Evolutionary conservation across 495 filamentous ascomycete genomes (phyloP).

Genomic region (Penicillium lividum): DNA sequence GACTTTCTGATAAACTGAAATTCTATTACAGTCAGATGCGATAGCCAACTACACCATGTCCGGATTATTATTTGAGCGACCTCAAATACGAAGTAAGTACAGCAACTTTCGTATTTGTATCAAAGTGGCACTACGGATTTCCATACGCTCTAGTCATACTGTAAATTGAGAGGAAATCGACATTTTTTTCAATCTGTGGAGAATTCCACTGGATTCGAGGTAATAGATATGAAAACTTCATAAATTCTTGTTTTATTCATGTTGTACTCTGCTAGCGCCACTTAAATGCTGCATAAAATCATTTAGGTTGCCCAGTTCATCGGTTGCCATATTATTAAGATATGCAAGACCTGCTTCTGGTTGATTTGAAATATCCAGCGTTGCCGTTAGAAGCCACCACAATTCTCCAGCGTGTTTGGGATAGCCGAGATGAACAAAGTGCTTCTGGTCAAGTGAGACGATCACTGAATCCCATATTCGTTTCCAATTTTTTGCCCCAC

Average conservation of each 20-base stretch:
- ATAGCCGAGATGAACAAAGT: constrained; percentile 34
- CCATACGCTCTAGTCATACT: too few relatives aligned
- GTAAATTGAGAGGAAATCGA: too few relatives aligned
- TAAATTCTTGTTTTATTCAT: constrained; percentile 4
- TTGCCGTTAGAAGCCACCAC: constrained; percentile 39
- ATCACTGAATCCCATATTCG: constrained; percentile 34
- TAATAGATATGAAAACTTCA: neutral
- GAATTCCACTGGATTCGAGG: too few relatives aligned
- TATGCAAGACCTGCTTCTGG: constrained; percentile 26
- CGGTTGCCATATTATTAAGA: constrained; percentile 37
- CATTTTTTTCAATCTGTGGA: too few relatives aligned
- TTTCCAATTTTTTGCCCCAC: constrained; percentile 39
- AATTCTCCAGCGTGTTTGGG: constrained; percentile 44
- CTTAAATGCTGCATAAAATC: constrained; percentile 34
- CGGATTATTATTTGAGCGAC: too few relatives aligned
- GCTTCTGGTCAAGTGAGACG: constrained; percentile 21
- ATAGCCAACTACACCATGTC: too few relatives aligned
- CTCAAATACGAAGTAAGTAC: too few relatives aligned
- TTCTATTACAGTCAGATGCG: too few relatives aligned
- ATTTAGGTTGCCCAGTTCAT: constrained; percentile 40
- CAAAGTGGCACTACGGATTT: too few relatives aligned
- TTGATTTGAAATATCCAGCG: constrained; percentile 25
- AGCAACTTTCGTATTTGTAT: too few relatives aligned
- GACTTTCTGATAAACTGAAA: too few relatives aligned
- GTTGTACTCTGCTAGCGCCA: constrained; percentile 21